Evolutionary conservation across 176 grass and related monocot genomes (phyloP), one percentile per base, ranked within the genome.

Genomic region (Coix lacrymajobi): DNA sequence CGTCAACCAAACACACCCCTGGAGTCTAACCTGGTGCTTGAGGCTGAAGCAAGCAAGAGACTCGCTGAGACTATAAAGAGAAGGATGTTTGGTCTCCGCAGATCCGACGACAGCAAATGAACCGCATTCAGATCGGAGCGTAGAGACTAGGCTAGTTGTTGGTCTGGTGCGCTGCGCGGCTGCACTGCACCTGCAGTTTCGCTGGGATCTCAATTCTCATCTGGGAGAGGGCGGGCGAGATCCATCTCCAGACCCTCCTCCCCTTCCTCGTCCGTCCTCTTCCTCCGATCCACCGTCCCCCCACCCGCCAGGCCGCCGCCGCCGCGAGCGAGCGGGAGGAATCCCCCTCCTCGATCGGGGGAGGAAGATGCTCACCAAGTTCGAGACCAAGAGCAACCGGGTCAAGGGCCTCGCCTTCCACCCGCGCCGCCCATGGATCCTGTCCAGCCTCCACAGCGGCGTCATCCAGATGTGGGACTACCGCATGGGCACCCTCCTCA

Each of bases 381-480:
- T 58, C 22, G 54, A 58, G 54, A 58, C 54, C 54, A 58, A 58
- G n/a, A 58, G 54, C 54, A 58, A 58, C 54, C 54, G 54, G 54
- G 54, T 58, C 22, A 58, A 58, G 54, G 54, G 54, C 54, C 54
- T 58, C 54, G 54, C 54, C 9, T 58, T 58, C 54, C 54, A 97
- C 94, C 86, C 79, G 85, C 86, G 87, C 17, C 80, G 94, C 24
- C 91, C 91, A 76, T 97, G 94, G 94, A 92, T 97, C 89, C 91
- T 97, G 13, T 72, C 91, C 36, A 90, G 89, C 70, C 90, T 97
- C 89, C 94, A 97, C 87, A 97, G 94, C 81, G 94, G 91, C 24
- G 94, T 92, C 46, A 86, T 97, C 85, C 94, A 97, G 79, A 88
- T 97, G 84, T 97, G 91, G 94, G 94, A 97, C 85, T 97, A 97